Conservation (phyloP, 2,329 filamentous ascomycete genomes). For the Aspergillus japonicus region DNA sequence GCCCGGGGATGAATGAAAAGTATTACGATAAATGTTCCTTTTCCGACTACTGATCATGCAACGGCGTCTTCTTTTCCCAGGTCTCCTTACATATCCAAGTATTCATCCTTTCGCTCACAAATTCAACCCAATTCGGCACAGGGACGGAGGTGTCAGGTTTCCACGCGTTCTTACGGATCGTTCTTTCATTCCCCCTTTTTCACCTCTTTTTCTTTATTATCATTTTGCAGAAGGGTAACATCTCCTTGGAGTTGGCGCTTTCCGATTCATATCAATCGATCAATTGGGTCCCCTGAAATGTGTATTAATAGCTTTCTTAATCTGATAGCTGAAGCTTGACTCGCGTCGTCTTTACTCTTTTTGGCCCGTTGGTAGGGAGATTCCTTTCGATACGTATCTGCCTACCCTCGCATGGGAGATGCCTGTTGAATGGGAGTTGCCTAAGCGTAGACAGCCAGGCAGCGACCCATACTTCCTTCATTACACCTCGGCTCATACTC, state of each 20-base stretch:
- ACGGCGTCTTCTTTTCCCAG: background rate
- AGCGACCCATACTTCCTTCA: no score
- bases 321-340: background rate
- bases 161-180: conserved; percentile 11
- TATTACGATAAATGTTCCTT: background rate
- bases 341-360: background rate
- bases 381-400: no score
- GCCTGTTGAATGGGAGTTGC: no score
- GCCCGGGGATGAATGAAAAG: background rate
- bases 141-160: conserved; percentile 5
- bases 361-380: background rate
- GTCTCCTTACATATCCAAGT: background rate
- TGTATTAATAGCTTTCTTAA: conserved; percentile 3
- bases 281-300: background rate
- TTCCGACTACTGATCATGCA: background rate
- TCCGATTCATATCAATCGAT: background rate
- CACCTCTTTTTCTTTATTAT: background rate
- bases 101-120: background rate
- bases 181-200: background rate
- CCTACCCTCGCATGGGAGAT: no score
- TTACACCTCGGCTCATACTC: no score
- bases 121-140: background rate
- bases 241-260: background rate
- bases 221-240: background rate
- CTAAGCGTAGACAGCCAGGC: no score